These are phyloP conservation scores for Aspergillus sclerotiicarbonarius DNA, from an alignment of 495 filamentous ascomycete genomes.

Conservation along the genomic window DNA sequence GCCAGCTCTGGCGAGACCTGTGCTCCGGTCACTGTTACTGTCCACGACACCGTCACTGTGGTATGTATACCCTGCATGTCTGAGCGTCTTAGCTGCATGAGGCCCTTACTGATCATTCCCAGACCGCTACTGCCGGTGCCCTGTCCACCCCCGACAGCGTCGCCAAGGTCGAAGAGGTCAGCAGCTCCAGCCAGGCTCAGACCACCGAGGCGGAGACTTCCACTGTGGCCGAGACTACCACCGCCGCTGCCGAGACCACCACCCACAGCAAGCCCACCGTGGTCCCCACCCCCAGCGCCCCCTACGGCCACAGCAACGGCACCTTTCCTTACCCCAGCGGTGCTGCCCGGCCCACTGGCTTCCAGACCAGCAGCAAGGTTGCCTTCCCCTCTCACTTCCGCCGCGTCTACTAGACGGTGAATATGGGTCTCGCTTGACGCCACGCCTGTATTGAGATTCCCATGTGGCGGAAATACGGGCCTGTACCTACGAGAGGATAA, in stretches of 20 bases:
- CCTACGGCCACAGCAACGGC: conserved; percentile 38
- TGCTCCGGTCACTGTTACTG: conserved; percentile 40
- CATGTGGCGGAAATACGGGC: conserved; percentile 25
- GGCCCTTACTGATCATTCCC: background rate
- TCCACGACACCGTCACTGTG: conserved; percentile 40
- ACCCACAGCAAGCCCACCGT: conserved; percentile 2
- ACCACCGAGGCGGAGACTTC: conserved; percentile 10
- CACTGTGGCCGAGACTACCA: conserved; percentile 13
- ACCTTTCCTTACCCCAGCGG: conserved; percentile 32
- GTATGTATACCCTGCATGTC: conserved; percentile 26
- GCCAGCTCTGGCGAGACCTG: conserved; percentile 12
- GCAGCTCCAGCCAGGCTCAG: conserved; percentile 8
- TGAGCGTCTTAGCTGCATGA: too few relatives aligned
- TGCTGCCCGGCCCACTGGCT: conserved; percentile 29
- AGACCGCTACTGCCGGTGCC: conserved; percentile 18
- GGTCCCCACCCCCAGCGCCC: conserved; percentile 14
- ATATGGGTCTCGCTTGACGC: conserved; percentile 4
- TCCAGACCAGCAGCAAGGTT: conserved; percentile 24
- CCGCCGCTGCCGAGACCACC: conserved; percentile 11
- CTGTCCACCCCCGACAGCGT: conserved; percentile 9
- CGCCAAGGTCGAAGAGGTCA: conserved; percentile 1
- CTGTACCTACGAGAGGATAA: conserved; percentile 31
- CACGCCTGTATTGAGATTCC: conserved; percentile 19
- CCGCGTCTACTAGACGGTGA: conserved; percentile 22
- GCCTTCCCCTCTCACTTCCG: conserved; percentile 28